Evolutionary conservation across 768 basidiomycete genomes (phyloP).

Genomic region (Pisolithus marmoratus): DNA sequence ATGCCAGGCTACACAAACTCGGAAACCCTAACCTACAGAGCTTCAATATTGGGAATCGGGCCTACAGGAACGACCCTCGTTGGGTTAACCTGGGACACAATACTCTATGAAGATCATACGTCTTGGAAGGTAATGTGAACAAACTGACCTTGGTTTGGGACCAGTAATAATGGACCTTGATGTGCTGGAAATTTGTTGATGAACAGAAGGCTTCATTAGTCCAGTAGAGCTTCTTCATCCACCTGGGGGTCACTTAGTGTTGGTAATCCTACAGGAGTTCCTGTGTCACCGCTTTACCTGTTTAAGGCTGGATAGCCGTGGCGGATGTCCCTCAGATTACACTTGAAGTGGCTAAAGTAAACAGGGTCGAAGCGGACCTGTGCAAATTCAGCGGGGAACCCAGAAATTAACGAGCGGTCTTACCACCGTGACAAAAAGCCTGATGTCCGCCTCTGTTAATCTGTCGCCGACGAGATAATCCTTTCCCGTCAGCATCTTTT

Average conservation of each 20-base stretch:
- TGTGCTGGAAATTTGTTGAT: constrained; percentile 84
- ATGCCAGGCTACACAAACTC: neutral
- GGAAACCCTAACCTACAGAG: constrained; percentile 33
- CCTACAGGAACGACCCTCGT: constrained; percentile 72
- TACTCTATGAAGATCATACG: constrained; percentile 2
- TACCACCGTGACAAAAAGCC: constrained; percentile 92
- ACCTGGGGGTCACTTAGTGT: constrained; percentile 35
- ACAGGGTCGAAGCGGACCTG: constrained; percentile 87
- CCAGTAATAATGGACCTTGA: constrained; percentile 41
- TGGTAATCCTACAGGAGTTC: neutral
- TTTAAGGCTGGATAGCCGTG: constrained; percentile 83
- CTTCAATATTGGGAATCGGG: constrained; percentile 63
- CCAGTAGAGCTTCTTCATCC: constrained; percentile 91
- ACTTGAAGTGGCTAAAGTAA: constrained; percentile 92
- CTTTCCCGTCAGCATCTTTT: constrained; percentile 70
- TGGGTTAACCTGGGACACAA: constrained; percentile 62
- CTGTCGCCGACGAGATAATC: constrained; percentile 78
- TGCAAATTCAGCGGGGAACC: neutral
- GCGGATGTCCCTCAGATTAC: constrained; percentile 82
- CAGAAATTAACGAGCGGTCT: constrained; percentile 20
- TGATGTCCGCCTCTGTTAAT: constrained; percentile 80
- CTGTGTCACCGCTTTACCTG: constrained; percentile 21
- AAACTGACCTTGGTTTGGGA: constrained; percentile 21
- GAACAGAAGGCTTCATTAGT: constrained; percentile 80
- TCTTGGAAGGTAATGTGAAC: neutral